phyloP scores from a whole-genome alignment of 345 rosid species.

The Rhizophora mangle region DNA sequence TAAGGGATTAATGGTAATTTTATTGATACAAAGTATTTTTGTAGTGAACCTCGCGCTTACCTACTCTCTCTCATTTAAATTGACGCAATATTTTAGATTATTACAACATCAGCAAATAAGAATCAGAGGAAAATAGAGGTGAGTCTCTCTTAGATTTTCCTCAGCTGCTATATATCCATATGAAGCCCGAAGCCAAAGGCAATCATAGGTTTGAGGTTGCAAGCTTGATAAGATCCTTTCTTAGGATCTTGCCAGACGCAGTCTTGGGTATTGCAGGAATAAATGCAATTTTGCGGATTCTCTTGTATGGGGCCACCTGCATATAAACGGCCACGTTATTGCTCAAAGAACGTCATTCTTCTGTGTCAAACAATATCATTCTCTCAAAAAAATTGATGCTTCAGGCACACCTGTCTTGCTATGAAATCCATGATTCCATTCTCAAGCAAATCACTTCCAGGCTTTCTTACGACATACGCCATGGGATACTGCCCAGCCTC shows the following conservation, averaged over 20 bases:
- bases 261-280: slow-evolving; percentile 64
- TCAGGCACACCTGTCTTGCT: slow-evolving; percentile 46
- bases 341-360: neutral
- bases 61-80: slow-evolving; percentile 29
- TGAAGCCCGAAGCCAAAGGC: neutral
- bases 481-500: slow-evolving; percentile 83
- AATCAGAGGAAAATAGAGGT: too few relatives aligned
- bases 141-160: too few relatives aligned
- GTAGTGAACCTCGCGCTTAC: slow-evolving; percentile 39
- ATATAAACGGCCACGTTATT: neutral
- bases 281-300: slow-evolving; percentile 58
- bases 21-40: slow-evolving; percentile 37
- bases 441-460: slow-evolving; percentile 49
- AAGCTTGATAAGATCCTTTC: slow-evolving; percentile 76
- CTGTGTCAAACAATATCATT: neutral
- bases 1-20: too few relatives aligned
- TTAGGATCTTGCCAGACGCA: slow-evolving; percentile 76
- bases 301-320: slow-evolving; percentile 86
- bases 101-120: too few relatives aligned
- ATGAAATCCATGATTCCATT: slow-evolving; percentile 59
- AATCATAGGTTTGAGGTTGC: slow-evolving; percentile 71
- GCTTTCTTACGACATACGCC: slow-evolving; percentile 73
- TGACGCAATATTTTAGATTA: too few relatives aligned
- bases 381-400: neutral
- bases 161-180: too few relatives aligned